Evolutionary conservation across 108 stramenopile species (phyloP), one percentile per base, ranked within the genome.

Genomic region (Skeletonema menzelii): DNA sequence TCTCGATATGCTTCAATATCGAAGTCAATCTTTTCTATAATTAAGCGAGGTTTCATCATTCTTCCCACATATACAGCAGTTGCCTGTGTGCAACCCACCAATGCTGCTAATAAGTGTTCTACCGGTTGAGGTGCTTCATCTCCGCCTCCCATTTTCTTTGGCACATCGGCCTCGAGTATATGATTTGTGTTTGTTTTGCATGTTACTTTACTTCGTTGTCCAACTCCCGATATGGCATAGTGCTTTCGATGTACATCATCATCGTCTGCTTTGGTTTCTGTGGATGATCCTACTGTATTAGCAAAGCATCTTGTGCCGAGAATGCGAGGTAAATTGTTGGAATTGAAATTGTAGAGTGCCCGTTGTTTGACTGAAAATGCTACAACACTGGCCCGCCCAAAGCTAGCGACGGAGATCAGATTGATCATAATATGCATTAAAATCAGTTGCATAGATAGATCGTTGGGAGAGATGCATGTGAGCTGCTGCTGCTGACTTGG

Each of bases 41-140:
- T 7, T 13, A 90, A 14, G 5, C 89, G 75, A 8, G 81, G 87
- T 34, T 30, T 56, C 88, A 91, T 84, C 35, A 79, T 76, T 8
- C 90, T 80, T 32, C 88, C 88, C 20, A 92, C 91, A 80, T 81
- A 95, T 0, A 88, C 13, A n/a, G 90, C 88, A 5, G 94, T 95
- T 8, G 90, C 91, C 55, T 90, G 88, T 5, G 89, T 89, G 73
- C 94, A 95, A 7, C 94, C 94, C 38, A 88, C 68, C 64, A 87
- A 74, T 12, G 94, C 78, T 22, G 89, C 87, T 13, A 95, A 60
- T 17, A 95, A 72, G 19, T 70, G 69, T 68, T 95, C 91, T 17
- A 95, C 89, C 1, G 94, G 94, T 75, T 95, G 91, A 2, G 91
- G 88, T 11, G 86, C 87, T 28, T 76, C 65, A 67, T 93, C 80